These are phyloP conservation scores for Saccharum spontaneum DNA, from an alignment of 176 grass and related monocot species.

Conservation along the genomic window DNA sequence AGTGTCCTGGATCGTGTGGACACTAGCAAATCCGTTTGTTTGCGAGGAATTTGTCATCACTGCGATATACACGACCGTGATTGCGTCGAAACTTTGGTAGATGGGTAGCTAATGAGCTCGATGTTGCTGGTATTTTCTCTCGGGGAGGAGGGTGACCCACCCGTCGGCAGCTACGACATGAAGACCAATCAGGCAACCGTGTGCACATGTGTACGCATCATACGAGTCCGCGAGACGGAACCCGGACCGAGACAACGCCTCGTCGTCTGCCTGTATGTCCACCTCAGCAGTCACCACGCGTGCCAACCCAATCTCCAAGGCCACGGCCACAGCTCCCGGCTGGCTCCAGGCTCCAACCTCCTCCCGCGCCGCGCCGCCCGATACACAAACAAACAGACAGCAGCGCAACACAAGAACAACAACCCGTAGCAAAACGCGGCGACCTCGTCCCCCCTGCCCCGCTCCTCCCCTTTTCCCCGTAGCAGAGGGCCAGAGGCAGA, in stretches of 20 bases:
- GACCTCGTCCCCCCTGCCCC: conserved; percentile 10
- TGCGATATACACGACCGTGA: too few relatives aligned
- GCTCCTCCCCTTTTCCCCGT: background rate
- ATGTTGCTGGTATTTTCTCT: too few relatives aligned
- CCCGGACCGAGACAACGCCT: conserved; percentile 40
- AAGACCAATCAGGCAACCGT: background rate
- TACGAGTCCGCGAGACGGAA: conserved; percentile 30
- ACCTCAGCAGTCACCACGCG: background rate
- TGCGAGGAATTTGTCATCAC: too few relatives aligned
- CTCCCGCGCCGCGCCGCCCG: background rate
- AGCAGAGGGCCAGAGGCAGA: conserved; percentile 19
- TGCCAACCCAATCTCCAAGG: conserved; percentile 14
- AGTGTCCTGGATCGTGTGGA: too few relatives aligned
- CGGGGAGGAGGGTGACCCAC: too few relatives aligned
- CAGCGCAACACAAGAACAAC: background rate
- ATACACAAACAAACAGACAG: background rate
- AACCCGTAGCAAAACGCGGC: conserved; percentile 25
- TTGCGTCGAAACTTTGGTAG: too few relatives aligned
- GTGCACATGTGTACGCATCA: background rate
- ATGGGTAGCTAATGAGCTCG: too few relatives aligned
- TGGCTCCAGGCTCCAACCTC: background rate
- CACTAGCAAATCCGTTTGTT: too few relatives aligned
- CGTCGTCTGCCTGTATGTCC: background rate
- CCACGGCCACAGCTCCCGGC: background rate
- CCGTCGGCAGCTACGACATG: too few relatives aligned